phyloP scores from a whole-genome alignment of 495 filamentous ascomycete genomes.

The Evansstolkia leycettana region DNA sequence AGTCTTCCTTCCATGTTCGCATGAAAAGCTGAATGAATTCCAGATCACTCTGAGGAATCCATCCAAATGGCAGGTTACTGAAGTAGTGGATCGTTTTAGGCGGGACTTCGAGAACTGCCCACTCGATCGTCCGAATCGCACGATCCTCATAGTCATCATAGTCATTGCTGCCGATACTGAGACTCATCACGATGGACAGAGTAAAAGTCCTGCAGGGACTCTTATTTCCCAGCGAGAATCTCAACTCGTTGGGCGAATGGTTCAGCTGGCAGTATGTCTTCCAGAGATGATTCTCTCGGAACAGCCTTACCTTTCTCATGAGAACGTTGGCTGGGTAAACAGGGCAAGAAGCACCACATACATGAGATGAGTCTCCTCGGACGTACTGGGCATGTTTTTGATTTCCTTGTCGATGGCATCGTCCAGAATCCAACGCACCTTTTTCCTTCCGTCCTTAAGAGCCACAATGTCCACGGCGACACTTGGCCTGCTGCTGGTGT shows the following conservation, averaged over 20 bases:
- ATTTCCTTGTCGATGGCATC: constrained; percentile 1
- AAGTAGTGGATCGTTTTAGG: constrained; percentile 8
- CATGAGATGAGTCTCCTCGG: constrained; percentile 6
- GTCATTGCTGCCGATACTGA: not conserved
- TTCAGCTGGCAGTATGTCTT: constrained; percentile 4
- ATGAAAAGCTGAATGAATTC: constrained; percentile 11
- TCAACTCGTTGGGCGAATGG: constrained; percentile 4
- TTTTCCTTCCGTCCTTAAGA: constrained; percentile 1
- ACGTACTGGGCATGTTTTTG: not conserved
- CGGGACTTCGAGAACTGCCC: constrained; percentile 7
- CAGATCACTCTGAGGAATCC: constrained; percentile 9
- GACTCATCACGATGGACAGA: constrained; percentile 2
- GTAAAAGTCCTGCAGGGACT: constrained; percentile 7
- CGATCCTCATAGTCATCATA: not conserved
- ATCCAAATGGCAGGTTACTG: constrained; percentile 10
- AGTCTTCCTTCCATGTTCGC: constrained; percentile 7
- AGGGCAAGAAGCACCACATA: constrained; percentile 1
- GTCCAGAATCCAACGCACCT: constrained; percentile 3
- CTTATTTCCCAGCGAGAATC: constrained; percentile 5
- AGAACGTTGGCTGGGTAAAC: no score
- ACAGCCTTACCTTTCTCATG: constrained; percentile 3
- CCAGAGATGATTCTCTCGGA: constrained; percentile 6
- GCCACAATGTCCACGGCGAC: constrained; percentile 3
- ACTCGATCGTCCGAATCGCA: constrained; percentile 3
- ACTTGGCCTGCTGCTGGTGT: not conserved